phyloP scores from a whole-genome alignment of 139 green algal genomes.

The Chlamydomonas sphaeroides region DNA sequence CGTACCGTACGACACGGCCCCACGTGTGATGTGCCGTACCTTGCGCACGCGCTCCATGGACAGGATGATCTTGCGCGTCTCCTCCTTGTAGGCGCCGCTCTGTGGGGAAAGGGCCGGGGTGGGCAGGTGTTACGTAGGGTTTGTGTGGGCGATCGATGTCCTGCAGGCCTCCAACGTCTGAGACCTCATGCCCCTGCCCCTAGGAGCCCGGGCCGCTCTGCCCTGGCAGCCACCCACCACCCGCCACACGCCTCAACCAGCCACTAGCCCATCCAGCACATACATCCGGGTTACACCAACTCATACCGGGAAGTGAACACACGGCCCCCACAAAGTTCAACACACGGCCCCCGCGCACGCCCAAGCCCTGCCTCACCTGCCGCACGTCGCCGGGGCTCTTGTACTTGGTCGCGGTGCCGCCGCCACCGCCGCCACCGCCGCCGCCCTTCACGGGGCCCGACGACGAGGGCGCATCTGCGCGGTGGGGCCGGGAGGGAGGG shows the following conservation, averaged over 20 bases:
- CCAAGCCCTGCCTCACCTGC: not conserved
- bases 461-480: not conserved
- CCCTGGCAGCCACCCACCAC: too few species aligned
- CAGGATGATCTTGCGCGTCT: constrained; percentile 88
- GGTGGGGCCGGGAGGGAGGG: not conserved
- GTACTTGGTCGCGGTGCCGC: constrained; percentile 20
- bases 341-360: too few species aligned
- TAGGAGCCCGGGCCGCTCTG: too few species aligned
- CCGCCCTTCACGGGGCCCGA: not conserved
- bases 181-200: too few species aligned
- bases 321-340: too few species aligned
- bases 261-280: too few species aligned
- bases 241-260: too few species aligned
- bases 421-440: constrained; percentile 2
- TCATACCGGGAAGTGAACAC: too few species aligned
- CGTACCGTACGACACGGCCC: not conserved
- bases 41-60: constrained; percentile 74
- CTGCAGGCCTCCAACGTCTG: not conserved
- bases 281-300: too few species aligned
- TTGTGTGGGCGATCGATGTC: not conserved
- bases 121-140: not conserved
- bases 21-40: too few species aligned
- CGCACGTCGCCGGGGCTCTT: constrained; percentile 33
- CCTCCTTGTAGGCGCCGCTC: constrained; percentile 76
- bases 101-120: too few species aligned